phyloP scores from a whole-genome alignment of 192 early-diverging fungal species.

The Backusella parvicylindrica region DNA sequence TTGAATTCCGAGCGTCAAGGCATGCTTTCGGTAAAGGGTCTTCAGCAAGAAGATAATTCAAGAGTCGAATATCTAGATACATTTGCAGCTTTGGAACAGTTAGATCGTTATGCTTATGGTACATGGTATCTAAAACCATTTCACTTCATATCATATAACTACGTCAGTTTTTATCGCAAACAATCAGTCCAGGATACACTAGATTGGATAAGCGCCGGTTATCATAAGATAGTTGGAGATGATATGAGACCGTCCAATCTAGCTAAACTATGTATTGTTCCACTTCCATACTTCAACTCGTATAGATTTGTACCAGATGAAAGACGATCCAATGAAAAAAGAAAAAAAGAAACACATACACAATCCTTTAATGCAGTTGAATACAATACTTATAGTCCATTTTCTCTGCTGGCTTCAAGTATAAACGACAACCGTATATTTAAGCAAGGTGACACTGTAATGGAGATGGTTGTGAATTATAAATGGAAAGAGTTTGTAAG shows the following conservation, averaged over 20 bases:
- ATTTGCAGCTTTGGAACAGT: background rate
- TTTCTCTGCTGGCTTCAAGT: background rate
- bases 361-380: background rate
- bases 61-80: background rate
- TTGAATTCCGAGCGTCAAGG: background rate
- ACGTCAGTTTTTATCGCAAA: background rate
- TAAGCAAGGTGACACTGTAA: constrained; percentile 5
- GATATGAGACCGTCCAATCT: background rate
- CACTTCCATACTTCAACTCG: background rate
- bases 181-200: background rate
- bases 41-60: background rate
- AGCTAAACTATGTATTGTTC: background rate
- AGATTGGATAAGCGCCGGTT: background rate
- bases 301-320: background rate
- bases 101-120: background rate
- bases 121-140: background rate
- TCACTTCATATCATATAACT: background rate
- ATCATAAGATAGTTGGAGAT: background rate
- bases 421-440: background rate
- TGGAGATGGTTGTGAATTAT: constrained; percentile 1
- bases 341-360: background rate
- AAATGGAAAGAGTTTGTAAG: constrained; percentile 10
- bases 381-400: background rate
- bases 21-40: background rate
- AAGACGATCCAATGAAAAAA: background rate